phyloP scores from a whole-genome alignment of 768 basidiomycete genomes.

The Kwoniella sp. region DNA sequence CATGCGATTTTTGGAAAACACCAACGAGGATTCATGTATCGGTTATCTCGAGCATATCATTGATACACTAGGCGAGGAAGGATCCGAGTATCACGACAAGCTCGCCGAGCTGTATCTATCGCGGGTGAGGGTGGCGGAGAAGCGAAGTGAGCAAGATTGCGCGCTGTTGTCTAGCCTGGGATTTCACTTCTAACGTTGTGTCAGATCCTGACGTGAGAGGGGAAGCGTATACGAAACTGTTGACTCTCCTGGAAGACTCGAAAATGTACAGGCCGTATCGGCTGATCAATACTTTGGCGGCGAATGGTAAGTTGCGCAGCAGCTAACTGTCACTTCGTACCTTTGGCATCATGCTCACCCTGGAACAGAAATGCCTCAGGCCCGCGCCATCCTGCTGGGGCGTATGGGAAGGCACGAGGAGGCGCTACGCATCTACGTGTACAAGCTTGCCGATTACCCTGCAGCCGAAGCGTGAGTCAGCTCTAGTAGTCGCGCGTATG shows the following conservation, averaged over 20 bases:
- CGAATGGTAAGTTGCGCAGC: slow-evolving; percentile 62
- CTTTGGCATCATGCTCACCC: background rate
- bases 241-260: slow-evolving; percentile 71
- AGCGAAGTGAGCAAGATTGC: slow-evolving; percentile 54
- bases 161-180: too few relatives aligned
- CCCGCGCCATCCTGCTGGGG: slow-evolving; percentile 84
- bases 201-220: slow-evolving; percentile 54
- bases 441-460: slow-evolving; percentile 71
- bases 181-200: too few relatives aligned
- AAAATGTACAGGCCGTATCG: slow-evolving; percentile 69
- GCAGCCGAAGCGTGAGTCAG: slow-evolving; percentile 80
- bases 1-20: slow-evolving; percentile 68
- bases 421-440: slow-evolving; percentile 91
- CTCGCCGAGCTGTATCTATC: slow-evolving; percentile 79
- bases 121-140: slow-evolving; percentile 55
- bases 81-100: slow-evolving; percentile 74
- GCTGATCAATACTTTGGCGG: slow-evolving; percentile 72
- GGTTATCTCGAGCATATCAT: slow-evolving; percentile 84
- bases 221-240: slow-evolving; percentile 69
- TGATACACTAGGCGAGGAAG: slow-evolving; percentile 64
- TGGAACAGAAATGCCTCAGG: slow-evolving; percentile 75
- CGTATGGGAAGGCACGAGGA: slow-evolving; percentile 85
- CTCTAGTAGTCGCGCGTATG: background rate
- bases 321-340: background rate
- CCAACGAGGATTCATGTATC: slow-evolving; percentile 59